A percentile compares a stretch with the other conserved stretches of the same genome.
Conservation (phyloP, 768 basidiomycete genomes). For the Hydnomerulius pinastri region DNA sequence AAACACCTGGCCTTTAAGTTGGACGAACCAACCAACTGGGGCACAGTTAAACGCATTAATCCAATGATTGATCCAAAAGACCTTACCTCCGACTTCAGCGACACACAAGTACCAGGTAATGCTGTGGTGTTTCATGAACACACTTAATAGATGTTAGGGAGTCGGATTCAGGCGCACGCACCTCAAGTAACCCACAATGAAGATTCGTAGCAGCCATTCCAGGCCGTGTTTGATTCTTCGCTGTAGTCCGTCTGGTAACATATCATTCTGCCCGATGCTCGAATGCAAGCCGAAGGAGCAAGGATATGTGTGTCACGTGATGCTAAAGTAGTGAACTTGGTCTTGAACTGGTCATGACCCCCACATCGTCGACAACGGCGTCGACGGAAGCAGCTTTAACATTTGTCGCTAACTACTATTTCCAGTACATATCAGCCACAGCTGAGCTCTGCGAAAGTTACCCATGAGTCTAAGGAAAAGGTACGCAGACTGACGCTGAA, state of each 20-base stretch:
- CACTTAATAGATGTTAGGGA: not conserved
- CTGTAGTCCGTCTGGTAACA: not conserved
- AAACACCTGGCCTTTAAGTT: not conserved
- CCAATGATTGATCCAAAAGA: not conserved
- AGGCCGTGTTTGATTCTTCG: not conserved
- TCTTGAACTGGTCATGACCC: too few species aligned
- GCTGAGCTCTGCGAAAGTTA: too few species aligned
- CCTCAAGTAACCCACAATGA: not conserved
- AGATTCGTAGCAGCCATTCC: not conserved
- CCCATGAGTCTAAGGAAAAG: slow-evolving; percentile 61
- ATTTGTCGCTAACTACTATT: too few species aligned
- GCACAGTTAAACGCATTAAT: not conserved
- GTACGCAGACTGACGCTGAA: slow-evolving; percentile 24
- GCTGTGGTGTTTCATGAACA: not conserved
- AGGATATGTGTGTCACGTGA: too few species aligned
- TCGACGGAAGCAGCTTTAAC: not conserved
- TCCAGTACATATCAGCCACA: too few species aligned
- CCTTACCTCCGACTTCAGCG: not conserved
- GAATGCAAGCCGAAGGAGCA: too few species aligned
- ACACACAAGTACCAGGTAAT: not conserved
- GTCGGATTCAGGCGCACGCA: not conserved
- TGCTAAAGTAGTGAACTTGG: too few species aligned
- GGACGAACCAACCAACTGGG: not conserved
- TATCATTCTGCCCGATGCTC: not conserved
- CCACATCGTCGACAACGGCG: not conserved